Percentiles rank a stretch among this genome's conserved stretches.
phyloP scores from a whole-genome alignment of 345 rosid genomes.

The Eucalyptus caleyi region DNA sequence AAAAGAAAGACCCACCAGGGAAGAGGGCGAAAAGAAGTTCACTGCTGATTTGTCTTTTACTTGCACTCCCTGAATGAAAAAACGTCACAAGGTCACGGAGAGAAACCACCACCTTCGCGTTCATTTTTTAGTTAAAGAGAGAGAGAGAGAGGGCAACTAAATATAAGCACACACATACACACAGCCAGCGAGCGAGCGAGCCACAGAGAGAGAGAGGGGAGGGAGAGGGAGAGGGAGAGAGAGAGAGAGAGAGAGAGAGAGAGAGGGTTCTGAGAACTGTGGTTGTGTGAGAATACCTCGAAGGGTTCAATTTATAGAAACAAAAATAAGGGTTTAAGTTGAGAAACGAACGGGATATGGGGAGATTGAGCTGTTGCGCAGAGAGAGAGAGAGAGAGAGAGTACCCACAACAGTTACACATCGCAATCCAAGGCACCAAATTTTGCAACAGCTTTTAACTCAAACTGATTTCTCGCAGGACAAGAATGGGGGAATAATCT shows the following conservation, averaged over 20 bases:
- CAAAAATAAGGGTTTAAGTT: not conserved
- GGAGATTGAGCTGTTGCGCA: not conserved
- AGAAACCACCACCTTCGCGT: not conserved
- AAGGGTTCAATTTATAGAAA: not conserved
- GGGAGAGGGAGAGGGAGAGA: not conserved
- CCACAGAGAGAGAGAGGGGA: not conserved
- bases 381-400: not conserved
- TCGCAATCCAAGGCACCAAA: slow-evolving; percentile 40
- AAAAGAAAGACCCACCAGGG: not conserved
- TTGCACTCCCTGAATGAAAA: not conserved
- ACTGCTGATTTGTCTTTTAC: not conserved
- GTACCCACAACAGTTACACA: slow-evolving; percentile 41
- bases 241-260: not conserved
- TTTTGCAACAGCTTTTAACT: slow-evolving; percentile 21
- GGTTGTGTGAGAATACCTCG: not conserved
- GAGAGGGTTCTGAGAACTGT: not conserved
- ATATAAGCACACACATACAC: not conserved
- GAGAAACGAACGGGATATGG: not conserved
- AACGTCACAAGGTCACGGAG: not conserved
- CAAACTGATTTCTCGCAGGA: not conserved
- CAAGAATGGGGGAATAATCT: not conserved
- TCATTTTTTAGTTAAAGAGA: not conserved
- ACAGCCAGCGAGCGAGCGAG: not conserved
- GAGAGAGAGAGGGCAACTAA: not conserved
- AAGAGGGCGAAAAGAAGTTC: not conserved